Percentiles rank a stretch among this genome's conserved stretches.
phyloP scores from a whole-genome alignment of 768 basidiomycete genomes.

The Mycena galopus region DNA sequence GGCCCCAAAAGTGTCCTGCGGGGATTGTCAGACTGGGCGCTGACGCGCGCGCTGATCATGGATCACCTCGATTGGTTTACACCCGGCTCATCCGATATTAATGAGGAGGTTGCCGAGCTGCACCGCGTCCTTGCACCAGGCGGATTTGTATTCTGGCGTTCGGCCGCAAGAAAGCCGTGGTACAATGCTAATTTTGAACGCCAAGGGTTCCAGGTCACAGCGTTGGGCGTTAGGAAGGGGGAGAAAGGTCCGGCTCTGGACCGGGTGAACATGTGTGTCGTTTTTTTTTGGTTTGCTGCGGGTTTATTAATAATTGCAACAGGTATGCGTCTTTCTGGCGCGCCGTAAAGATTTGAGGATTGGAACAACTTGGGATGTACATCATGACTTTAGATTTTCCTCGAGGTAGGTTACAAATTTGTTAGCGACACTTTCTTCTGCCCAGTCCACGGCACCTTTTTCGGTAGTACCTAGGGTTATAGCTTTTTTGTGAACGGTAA shows the following conservation, averaged over 20 bases:
- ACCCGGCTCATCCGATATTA: constrained; percentile 59
- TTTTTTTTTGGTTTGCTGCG: not conserved
- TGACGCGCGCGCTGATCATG: constrained; percentile 79
- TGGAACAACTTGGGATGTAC: constrained; percentile 18
- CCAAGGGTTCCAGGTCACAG: constrained; percentile 65
- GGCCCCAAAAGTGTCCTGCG: constrained; percentile 46
- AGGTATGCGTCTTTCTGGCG: constrained; percentile 56
- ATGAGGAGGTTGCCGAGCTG: constrained; percentile 69
- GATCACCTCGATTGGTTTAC: constrained; percentile 76
- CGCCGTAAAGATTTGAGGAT: constrained; percentile 39
- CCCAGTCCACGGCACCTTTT: constrained; percentile 83
- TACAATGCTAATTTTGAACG: constrained; percentile 68
- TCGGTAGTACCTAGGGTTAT: constrained; percentile 87
- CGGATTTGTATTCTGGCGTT: constrained; percentile 77
- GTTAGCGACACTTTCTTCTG: constrained; percentile 73
- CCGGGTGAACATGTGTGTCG: constrained; percentile 75
- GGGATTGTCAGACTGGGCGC: constrained; percentile 52
- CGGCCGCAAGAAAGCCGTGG: constrained; percentile 75
- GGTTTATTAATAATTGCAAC: not conserved
- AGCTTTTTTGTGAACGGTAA: constrained; percentile 90
- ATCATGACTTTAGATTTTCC: constrained; percentile 69
- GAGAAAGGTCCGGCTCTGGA: constrained; percentile 62
- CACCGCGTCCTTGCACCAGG: constrained; percentile 67
- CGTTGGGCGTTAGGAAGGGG: constrained; percentile 67
- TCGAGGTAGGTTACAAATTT: constrained; percentile 82